Base-by-base conservation (phyloP, 306 rosid species). In the Luffa acutangula region DNA sequence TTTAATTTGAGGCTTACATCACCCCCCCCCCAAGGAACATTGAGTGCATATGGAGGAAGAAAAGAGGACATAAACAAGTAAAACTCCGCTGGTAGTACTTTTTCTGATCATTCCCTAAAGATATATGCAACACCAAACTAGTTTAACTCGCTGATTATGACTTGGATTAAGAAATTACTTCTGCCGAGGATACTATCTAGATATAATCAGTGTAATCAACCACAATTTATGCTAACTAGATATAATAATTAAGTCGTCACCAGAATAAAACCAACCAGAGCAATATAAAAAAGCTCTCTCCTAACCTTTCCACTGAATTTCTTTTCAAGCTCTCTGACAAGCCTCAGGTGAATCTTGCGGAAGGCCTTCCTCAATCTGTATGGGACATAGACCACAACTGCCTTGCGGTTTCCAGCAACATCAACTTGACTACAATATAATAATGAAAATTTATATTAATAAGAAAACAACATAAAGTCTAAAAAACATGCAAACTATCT, bases 311-410 rank as follows among this genome's bases (percentile, higher is more conserved):
- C 98, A 1, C 98, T 93, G 71, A 93, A 90, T 74, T 93, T 93
- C 85, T 93, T 93, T 85, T 93, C 98, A 21, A 93, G 97, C 90
- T 93, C 98, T 85, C 98, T 89, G 20, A 91, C 95, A 57, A 93
- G 97, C 89, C 87, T 85, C 62, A 87, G 84, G 78, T 93, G 97
- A 67, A 91, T 90, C 85, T 93, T 93, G 78, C 97, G 83, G 82
- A 78, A 93, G 10, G 92, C 89, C 81, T 93, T 93, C 88, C 98
- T 87, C 81, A 93, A 75, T 80, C 98, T 82, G 75, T 82, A 93
- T 14, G 98, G 97, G 17, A 91, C 82, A 78, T 91, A 92, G 81
- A 91, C 80, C 62, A 93, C 92, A 34, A 91, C 93, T 33, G 98
- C 97, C 91, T 91, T 93, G 45, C 93, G 88, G 75, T 78, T 86